phyloP scores from a whole-genome alignment of 1,284 basidiomycete species.

The Retiboletus fuscus region DNA sequence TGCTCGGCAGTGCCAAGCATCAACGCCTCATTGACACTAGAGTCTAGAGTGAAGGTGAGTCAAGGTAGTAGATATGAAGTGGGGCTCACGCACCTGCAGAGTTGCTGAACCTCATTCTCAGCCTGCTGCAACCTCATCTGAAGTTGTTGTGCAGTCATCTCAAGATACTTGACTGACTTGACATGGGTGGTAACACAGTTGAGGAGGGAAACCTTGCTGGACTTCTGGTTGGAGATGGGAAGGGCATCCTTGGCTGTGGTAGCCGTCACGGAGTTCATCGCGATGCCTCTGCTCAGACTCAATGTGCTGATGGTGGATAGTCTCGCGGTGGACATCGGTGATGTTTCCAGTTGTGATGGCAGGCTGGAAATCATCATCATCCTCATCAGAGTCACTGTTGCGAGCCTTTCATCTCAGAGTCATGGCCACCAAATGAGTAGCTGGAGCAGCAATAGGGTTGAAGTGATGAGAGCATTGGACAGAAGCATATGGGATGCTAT shows the following conservation, averaged over 20 bases:
- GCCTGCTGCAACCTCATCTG: neutral
- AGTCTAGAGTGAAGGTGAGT: too few relatives aligned
- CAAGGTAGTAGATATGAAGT: too few relatives aligned
- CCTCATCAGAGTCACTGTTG: slow-evolving; percentile 68
- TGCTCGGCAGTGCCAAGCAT: too few relatives aligned
- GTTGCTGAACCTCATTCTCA: too few relatives aligned
- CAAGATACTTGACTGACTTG: too few relatives aligned
- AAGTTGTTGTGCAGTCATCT: slow-evolving; percentile 59
- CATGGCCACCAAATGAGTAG: slow-evolving; percentile 59
- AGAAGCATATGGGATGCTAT: too few relatives aligned
- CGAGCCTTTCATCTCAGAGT: slow-evolving; percentile 49
- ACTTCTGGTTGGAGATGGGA: too few relatives aligned
- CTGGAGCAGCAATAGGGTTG: slow-evolving; percentile 41
- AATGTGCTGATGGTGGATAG: slow-evolving; percentile 86
- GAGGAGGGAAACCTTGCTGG: slow-evolving; percentile 87
- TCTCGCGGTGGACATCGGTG: slow-evolving; percentile 78
- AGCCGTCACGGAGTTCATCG: slow-evolving; percentile 87
- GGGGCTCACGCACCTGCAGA: too few relatives aligned
- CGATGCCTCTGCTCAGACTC: slow-evolving; percentile 88
- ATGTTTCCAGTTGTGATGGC: slow-evolving; percentile 52
- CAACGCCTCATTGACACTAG: too few relatives aligned
- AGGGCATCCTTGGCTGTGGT: too few relatives aligned
- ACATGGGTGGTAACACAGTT: too few relatives aligned
- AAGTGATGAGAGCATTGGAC: too few relatives aligned
- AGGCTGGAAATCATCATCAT: slow-evolving; percentile 74